Conservation (phyloP, 169 alveolate genomes). For the Eimeria sp. region DNA sequence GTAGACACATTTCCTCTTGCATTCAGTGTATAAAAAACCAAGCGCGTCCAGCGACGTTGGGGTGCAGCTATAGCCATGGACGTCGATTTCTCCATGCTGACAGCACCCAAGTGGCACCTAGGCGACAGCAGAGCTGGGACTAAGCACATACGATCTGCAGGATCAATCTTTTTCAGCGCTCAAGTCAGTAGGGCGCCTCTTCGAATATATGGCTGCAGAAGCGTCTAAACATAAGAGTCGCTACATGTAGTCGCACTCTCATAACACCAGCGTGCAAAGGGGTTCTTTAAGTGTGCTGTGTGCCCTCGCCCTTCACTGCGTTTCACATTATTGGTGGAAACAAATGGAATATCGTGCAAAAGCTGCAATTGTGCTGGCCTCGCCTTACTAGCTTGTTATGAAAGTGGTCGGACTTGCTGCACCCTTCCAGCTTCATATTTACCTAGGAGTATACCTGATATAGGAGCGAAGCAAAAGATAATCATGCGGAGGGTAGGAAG, state of each 20-base stretch:
- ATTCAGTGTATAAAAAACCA: neutral
- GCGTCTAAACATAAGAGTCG: neutral
- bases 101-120: neutral
- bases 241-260: neutral
- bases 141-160: neutral
- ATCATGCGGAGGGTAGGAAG: neutral
- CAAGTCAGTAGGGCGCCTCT: neutral
- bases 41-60: neutral
- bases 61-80: neutral
- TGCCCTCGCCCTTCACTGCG: neutral
- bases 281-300: neutral
- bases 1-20: neutral
- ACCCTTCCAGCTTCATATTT: neutral
- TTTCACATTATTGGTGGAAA: neutral
- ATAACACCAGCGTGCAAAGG: neutral
- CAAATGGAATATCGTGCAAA: neutral
- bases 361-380: neutral
- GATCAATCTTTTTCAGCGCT: neutral
- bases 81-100: neutral
- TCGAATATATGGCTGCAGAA: neutral
- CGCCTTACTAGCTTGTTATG: neutral
- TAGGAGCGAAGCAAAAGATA: neutral
- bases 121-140: neutral
- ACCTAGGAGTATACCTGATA: neutral
- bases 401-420: neutral